Base-by-base conservation (phyloP, 192 early-diverging fungal species). In the Mortierella antarctica region DNA sequence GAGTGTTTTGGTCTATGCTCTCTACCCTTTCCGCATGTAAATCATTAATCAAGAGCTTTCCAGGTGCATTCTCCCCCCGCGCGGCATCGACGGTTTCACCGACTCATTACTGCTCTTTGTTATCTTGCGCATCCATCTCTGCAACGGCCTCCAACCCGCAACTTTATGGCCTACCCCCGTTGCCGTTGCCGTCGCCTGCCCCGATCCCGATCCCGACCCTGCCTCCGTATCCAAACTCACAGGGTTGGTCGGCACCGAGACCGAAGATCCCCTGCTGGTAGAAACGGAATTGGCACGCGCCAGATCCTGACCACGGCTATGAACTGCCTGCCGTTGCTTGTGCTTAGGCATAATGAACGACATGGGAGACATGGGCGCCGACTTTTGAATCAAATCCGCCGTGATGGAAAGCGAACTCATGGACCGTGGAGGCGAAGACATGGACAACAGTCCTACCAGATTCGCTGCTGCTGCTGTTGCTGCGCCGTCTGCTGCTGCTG, bases 71-170 rank as follows among this genome's bases (percentile, higher is more conserved):
- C 44, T 44, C 46, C 57, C 62, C 14, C 42, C 6, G 5, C 59
- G 57, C 12, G 40, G 56, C 14, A 55, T 46, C 21, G 45, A 40
- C 47, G 40, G 31, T 4, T 51, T 12, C 40, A 52, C 23, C 5
- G 57, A 18, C 17, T 68, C 66, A 15, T 58, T 68, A 39, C n/a
- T 31, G 42, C n/a, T 63, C 42, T 45, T 71, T 7, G 70, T 41
- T 40, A 79, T 67, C 20, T 66, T 71, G 50, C 17, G 53, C 56
- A 71, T 56, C 57, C 62, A n/a, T 8, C 65, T 44, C 13, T 67
- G 69, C 17, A 79, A 55, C 3, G 77, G 64, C 15, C 8, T 57
- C 77, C 70, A 78, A 41, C 62, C 70, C n/a, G 40, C 44, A 10
- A 44, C 17, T 49, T 58, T 59, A 5, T 41, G 31, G 40, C 5